Conservation (phyloP, 345 rosid species). For the Brassica rapa region DNA sequence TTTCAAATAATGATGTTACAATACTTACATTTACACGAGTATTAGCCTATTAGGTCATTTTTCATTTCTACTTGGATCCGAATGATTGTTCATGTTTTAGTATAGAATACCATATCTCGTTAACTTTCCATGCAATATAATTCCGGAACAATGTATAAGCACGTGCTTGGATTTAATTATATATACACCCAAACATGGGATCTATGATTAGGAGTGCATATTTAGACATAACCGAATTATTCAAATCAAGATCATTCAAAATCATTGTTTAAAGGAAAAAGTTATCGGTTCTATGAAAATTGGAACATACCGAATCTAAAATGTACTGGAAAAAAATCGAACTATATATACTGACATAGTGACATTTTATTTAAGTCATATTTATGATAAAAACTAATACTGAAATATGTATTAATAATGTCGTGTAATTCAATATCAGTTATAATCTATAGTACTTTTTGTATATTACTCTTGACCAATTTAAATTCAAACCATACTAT, state of each 20-base stretch:
- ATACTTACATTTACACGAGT: neutral
- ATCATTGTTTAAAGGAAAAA: neutral
- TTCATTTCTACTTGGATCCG: neutral
- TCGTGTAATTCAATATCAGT: neutral
- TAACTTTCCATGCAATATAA: conserved; percentile 26
- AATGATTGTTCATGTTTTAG: neutral
- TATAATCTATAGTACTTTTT: neutral
- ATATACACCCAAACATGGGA: neutral
- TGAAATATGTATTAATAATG: neutral
- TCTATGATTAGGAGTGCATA: conserved; percentile 35
- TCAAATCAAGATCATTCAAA: neutral
- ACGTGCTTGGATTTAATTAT: neutral
- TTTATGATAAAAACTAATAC: neutral
- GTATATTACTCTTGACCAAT: neutral
- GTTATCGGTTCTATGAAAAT: neutral
- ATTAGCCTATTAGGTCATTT: neutral
- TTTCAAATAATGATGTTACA: neutral
- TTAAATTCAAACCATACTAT: neutral
- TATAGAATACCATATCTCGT: neutral
- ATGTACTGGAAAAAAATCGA: neutral
- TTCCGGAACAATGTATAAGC: conserved; percentile 11
- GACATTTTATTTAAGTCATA: neutral
- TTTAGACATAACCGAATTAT: conserved; percentile 14
- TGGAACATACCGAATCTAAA: neutral
- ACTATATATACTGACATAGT: neutral